Evolutionary conservation across 2,329 filamentous ascomycete species (phyloP).

Genomic region (Camptophora hylomeconis): DNA sequence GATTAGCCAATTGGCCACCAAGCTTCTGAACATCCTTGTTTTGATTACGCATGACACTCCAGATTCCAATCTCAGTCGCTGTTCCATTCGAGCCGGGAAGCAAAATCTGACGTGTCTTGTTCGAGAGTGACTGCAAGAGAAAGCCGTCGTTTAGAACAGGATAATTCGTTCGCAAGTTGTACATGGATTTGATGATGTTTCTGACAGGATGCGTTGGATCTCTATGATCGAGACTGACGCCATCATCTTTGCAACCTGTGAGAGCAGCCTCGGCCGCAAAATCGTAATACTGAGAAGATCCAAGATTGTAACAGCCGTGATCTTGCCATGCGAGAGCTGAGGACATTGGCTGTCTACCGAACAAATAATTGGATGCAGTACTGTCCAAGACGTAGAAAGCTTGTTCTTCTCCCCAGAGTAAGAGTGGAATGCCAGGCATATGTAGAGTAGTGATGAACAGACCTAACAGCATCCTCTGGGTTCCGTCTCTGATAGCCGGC

Average conservation of each 20-base stretch:
- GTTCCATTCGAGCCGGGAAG: conserved; percentile 40
- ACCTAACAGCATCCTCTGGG: conserved; percentile 43
- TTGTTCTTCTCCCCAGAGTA: conserved; percentile 54
- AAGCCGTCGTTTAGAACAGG: conserved; percentile 49
- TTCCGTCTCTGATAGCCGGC: conserved; percentile 45
- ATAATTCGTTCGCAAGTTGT: conserved; percentile 43
- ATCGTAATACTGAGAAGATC: conserved; percentile 42
- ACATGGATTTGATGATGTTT: conserved; percentile 49
- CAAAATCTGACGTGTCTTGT: conserved; percentile 38
- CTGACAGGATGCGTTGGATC: conserved; percentile 49
- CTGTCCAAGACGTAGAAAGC: conserved; percentile 51
- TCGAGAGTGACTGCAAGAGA: conserved; percentile 41
- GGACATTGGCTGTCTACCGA: conserved; percentile 50
- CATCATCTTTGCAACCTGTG: conserved; percentile 33
- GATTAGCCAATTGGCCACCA: conserved; percentile 21
- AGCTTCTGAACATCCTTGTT: conserved; percentile 41
- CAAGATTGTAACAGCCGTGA: conserved; percentile 49
- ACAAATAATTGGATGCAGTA: conserved; percentile 51
- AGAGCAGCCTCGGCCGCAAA: conserved; percentile 43
- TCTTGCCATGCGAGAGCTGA: conserved; percentile 49
- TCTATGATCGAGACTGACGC: conserved; percentile 46
- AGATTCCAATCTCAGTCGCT: conserved; percentile 46
- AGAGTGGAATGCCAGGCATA: conserved; percentile 46
- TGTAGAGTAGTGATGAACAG: conserved; percentile 46
- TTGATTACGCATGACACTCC: conserved; percentile 42